phyloP scores from a whole-genome alignment of 768 basidiomycete genomes.

The Tylopilus subfusipes region DNA sequence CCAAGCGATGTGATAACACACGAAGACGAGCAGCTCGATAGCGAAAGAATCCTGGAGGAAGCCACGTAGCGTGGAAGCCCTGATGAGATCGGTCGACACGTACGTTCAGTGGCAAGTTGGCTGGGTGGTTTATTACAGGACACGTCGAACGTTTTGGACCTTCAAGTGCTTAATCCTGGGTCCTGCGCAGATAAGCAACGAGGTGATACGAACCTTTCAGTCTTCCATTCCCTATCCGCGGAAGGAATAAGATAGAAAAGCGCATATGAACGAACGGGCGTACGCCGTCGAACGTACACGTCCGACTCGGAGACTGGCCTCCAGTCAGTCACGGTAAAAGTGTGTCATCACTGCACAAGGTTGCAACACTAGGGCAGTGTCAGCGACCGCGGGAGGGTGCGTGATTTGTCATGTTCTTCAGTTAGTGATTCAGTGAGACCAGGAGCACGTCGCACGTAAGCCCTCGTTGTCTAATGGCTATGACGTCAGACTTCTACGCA shows the following conservation, averaged over 20 bases:
- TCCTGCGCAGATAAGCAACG: conserved; percentile 6
- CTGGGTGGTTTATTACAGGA: neutral
- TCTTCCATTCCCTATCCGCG: neutral
- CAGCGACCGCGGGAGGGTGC: neutral
- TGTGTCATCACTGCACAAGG: too few relatives aligned
- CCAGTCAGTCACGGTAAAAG: too few relatives aligned
- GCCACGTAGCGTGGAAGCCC: neutral
- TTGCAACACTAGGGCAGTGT: neutral
- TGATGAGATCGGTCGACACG: neutral
- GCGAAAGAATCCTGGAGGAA: neutral
- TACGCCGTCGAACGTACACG: neutral
- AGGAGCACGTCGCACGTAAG: conserved; percentile 18
- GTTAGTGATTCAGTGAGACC: neutral
- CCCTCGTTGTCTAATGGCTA: conserved; percentile 88
- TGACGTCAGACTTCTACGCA: conserved; percentile 88
- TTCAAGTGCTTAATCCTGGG: neutral
- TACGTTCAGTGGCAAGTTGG: neutral
- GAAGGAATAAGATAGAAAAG: neutral
- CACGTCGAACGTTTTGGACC: neutral
- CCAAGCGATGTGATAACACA: conserved; percentile 10
- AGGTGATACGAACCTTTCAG: neutral
- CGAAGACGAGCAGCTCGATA: neutral
- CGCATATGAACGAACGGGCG: neutral
- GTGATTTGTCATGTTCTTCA: neutral
- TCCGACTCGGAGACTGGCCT: too few relatives aligned